Percentiles rank a stretch among this genome's conserved stretches.
Evolutionary conservation across 164 flowering plant genomes (phyloP).

Genomic region (Aristolochia contorta): DNA sequence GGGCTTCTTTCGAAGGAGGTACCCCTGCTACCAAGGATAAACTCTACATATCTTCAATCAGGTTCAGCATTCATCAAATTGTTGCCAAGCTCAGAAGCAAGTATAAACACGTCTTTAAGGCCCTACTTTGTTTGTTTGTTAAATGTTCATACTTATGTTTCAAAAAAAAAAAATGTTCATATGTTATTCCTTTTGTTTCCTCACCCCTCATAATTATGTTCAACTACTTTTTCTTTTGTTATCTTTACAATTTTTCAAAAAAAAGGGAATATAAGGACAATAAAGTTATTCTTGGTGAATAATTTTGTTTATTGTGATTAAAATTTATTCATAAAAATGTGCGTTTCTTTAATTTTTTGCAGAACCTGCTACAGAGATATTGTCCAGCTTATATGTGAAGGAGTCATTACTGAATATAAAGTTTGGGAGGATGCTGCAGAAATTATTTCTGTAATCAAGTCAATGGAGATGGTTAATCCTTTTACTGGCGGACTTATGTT

Average conservation of each 20-base stretch:
- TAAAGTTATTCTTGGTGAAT: too few species aligned
- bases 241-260: too few species aligned
- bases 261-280: too few species aligned
- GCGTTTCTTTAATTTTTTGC: background rate
- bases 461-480: constrained; percentile 37
- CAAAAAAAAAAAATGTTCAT: too few species aligned
- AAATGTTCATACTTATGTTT: background rate
- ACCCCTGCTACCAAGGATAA: constrained; percentile 25
- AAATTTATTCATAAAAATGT: background rate
- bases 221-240: too few species aligned
- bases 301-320: too few species aligned
- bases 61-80: constrained; percentile 42
- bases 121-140: constrained; percentile 1
- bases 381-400: constrained; percentile 16
- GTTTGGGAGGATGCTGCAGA: constrained; percentile 45
- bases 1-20: constrained; percentile 24
- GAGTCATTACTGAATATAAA: constrained; percentile 34
- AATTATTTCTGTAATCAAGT: constrained; percentile 23
- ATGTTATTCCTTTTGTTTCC: too few species aligned
- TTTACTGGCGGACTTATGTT: constrained; percentile 30
- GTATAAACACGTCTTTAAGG: background rate
- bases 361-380: constrained; percentile 40
- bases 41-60: constrained; percentile 32
- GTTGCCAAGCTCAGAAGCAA: constrained; percentile 32
- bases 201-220: too few species aligned